phyloP scores from a whole-genome alignment of 192 early-diverging fungal species.

The Coemansia sp. region DNA sequence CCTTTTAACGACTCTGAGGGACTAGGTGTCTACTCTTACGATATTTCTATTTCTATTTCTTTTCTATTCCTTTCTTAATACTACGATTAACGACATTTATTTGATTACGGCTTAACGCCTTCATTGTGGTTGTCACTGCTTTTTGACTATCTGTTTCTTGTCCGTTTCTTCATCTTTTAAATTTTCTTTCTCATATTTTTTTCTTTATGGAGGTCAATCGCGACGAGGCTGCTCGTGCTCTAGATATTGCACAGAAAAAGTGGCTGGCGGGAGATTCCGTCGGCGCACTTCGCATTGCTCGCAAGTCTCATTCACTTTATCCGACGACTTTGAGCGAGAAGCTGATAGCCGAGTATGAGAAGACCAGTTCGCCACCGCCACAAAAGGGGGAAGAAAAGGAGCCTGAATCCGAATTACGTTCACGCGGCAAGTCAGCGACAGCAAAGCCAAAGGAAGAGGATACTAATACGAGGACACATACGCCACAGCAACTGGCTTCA shows the following conservation, averaged over 20 bases:
- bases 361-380: background rate
- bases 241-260: conserved; percentile 77
- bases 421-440: background rate
- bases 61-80: background rate
- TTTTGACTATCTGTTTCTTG: background rate
- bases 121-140: background rate
- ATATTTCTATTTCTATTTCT: conserved; percentile 1
- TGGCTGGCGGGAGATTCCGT: conserved; percentile 66
- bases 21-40: background rate
- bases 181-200: background rate
- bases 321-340: conserved; percentile 68
- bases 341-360: conserved; percentile 54
- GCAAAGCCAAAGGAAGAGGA: conserved; percentile 1
- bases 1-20: background rate
- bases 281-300: conserved; percentile 79
- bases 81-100: background rate
- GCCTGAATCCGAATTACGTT: conserved; percentile 8
- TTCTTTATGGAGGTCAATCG: conserved; percentile 77
- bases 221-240: conserved; percentile 82
- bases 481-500: conserved; percentile 74
- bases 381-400: background rate
- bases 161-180: conserved; percentile 3
- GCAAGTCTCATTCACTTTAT: conserved; percentile 79
- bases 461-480: conserved; percentile 51
- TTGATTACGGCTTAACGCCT: background rate